Base-by-base conservation (phyloP, 2,329 filamentous ascomycete genomes). In the Paraphoma sp. region DNA sequence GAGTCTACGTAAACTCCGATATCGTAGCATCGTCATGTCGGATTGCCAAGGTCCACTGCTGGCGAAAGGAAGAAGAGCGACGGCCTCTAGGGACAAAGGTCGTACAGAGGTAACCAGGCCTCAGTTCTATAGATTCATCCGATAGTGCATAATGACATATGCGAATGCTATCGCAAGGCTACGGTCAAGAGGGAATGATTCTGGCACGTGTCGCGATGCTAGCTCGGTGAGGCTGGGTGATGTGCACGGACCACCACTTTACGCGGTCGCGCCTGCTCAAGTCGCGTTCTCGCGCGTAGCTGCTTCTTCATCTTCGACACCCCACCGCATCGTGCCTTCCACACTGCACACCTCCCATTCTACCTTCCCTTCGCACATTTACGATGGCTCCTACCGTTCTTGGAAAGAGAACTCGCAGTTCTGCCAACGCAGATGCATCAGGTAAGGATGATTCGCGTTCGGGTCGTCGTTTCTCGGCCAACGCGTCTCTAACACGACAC, bases 371-470 rank as follows among this genome's bases (percentile, higher is more conserved):
- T 54, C 45, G 50, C 57, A 49, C 53, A 38, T 38, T 12, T 60
- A 64, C 44, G 1, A 77, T 77, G 75, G 54, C 70, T 55, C 59
- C 69, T 41, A 70, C 74, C 36, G 66, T 77, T 48, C 73, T 77
- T 38, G 75, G 75, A 62, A 77, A 77, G 72, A 71, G 75, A 60
- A 76, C 69, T 51, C 73, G 75, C 60, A 74, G 69, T 56, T 67
- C 73, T 43, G 62, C 68, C 23, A 59, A 41, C 40, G 56, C 54
- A 60, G 62, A 65, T 49, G 63, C 62, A 33, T 58, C 61, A 53
- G 71, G 74, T 71, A 73, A 62, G 69, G 54, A 46, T 66, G 23
- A 48, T 28, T 30, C 31, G 43, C 36, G 38, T 51, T 58, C 51
- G 29, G 44, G 28, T 48, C 56, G 54, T 48, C 17, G 42, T 52